These are phyloP conservation scores for Trichoderma orchidacearum DNA, from an alignment of 495 filamentous ascomycete genomes.

Conservation along the genomic window DNA sequence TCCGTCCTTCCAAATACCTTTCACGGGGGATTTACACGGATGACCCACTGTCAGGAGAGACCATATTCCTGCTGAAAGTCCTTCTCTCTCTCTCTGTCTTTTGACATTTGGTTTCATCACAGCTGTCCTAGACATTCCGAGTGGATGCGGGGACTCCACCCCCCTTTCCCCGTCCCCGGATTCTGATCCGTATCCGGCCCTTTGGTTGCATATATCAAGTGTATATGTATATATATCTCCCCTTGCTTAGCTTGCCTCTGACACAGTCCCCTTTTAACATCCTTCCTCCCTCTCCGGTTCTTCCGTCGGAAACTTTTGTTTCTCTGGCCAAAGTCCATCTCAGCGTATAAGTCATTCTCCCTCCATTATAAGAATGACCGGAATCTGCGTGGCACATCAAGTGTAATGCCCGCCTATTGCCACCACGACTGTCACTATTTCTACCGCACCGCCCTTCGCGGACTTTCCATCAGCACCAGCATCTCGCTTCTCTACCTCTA, in stretches of 20 bases:
- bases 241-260: background rate
- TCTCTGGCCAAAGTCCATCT: too few relatives aligned
- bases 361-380: background rate
- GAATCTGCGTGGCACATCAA: conserved; percentile 10
- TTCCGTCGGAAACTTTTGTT: background rate
- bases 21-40: background rate
- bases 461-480: conserved; percentile 63
- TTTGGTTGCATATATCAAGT: background rate
- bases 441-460: conserved; percentile 73
- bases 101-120: too few relatives aligned
- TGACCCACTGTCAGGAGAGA: background rate
- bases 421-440: conserved; percentile 87
- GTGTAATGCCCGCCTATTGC: conserved; percentile 67
- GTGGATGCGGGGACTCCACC: background rate
- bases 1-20: background rate
- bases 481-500: conserved; percentile 63
- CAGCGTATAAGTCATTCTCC: background rate
- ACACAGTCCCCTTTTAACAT: background rate
- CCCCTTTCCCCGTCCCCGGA: background rate
- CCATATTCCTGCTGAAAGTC: background rate
- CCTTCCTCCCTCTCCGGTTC: background rate
- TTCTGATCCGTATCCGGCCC: background rate
- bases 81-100: too few relatives aligned
- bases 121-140: background rate
- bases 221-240: background rate